Base-by-base conservation (phyloP, 2,329 filamentous ascomycete genomes). In the Arthrobotrys musiformis region DNA sequence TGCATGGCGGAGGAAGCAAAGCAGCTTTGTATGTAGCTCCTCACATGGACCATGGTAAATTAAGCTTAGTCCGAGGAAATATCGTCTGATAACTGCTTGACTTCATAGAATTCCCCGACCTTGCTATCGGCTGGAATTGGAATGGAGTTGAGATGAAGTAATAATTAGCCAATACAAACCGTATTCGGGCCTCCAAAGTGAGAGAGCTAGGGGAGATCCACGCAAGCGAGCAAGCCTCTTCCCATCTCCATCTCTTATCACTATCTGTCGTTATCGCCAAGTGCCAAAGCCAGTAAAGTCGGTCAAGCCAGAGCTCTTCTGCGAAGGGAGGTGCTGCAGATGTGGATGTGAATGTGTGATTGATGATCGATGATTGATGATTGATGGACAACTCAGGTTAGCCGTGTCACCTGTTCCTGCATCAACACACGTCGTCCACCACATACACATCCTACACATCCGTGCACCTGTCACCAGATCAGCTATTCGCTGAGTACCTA, bases 31-130 rank as follows among this genome's bases (percentile, higher is more conserved):
- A n/a, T 50, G 54, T 19, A 37, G n/a, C 30, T 58, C 26, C 28
- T 58, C 52, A 58, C 52, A 58, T 58, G 54, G 54, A 17, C 30
- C 30, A 11, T 24, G 33, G 54, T 58, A 58, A 58, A 58, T 58
- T 58, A 40, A 58, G 54, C 54, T 26, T 58, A 58, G 54, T 33
- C 40, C 30, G 48, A 24, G 30, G 24, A 26, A 7, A n/a, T 58
- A 58, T 58, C 54, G 19, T 58, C 54, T 7, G 54, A 58, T 58
- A 22, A 24, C 19, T 13, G 11, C 24, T 17, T 42, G 4, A 52
- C 19, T 28, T n/a, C n/a, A n/a, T n/a, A n/a, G n/a, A n/a, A n/a
- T n/a, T 28, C 28, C 24, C 24, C 17, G 15, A 5, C 7, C 4
- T 44, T 9, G 9, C n/a, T 17, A 42, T 8, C 42, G 44, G 15